These are phyloP conservation scores for Diaporthe sp. DNA, from an alignment of 2,329 filamentous ascomycete species.

Conservation along the genomic window DNA sequence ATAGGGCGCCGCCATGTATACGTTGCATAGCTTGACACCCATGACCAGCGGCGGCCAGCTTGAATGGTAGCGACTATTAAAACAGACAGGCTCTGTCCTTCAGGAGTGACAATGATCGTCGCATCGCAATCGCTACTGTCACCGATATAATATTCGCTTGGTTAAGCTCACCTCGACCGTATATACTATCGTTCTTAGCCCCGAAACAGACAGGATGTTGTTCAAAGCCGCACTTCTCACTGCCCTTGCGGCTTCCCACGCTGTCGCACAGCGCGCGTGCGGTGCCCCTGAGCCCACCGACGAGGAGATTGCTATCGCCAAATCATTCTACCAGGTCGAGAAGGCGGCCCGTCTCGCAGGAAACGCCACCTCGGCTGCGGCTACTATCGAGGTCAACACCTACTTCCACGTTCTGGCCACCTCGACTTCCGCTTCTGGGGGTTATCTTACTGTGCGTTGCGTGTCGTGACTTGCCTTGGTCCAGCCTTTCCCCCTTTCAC, in stretches of 20 bases:
- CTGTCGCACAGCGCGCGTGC: conserved; percentile 42
- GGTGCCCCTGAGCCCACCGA: conserved; percentile 47
- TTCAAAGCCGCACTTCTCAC: conserved; percentile 22
- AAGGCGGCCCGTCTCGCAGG: conserved; percentile 42
- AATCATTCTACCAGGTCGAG: conserved; percentile 46
- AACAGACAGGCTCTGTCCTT: background rate
- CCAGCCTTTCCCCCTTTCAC: background rate
- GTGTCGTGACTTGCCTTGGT: background rate
- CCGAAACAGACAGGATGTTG: conserved; percentile 13
- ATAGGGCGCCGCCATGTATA: background rate
- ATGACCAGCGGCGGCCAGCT: background rate
- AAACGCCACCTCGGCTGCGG: conserved; percentile 43
- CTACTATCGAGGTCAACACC: conserved; percentile 49
- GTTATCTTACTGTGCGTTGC: conserved; percentile 54
- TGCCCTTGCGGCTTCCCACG: conserved; percentile 22
- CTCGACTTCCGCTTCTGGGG: conserved; percentile 49
- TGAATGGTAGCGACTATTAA: background rate
- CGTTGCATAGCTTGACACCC: background rate
- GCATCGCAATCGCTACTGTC: background rate
- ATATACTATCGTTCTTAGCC: too few relatives aligned
- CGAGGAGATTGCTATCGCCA: conserved; percentile 45
- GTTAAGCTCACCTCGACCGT: background rate
- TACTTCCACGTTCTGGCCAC: conserved; percentile 53
- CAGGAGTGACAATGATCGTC: background rate
- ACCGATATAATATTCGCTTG: background rate